Conservation (phyloP, 2,329 filamentous ascomycete species). For the Scedosporium dehoogii region DNA sequence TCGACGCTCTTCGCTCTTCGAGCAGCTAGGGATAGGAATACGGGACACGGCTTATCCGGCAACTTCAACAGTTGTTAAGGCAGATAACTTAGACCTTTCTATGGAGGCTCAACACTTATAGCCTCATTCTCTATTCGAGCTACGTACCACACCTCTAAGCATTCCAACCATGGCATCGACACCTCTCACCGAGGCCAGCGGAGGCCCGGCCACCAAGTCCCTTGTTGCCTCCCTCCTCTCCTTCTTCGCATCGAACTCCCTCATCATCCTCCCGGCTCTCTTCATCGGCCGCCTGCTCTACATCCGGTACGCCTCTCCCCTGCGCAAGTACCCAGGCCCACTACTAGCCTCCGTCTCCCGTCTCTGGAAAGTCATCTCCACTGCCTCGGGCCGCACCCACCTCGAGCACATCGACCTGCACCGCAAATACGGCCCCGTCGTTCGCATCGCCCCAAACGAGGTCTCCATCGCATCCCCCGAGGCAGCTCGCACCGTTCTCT, state of each 20-base stretch:
- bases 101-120: background rate
- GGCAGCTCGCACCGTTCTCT: slow-evolving; percentile 26
- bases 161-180: background rate
- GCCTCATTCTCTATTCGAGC: background rate
- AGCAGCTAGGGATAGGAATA: too few species aligned
- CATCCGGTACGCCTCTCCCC: slow-evolving; percentile 42
- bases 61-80: slow-evolving; percentile 5
- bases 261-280: slow-evolving; percentile 21
- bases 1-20: too few species aligned
- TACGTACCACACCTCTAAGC: background rate
- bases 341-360: slow-evolving; percentile 45
- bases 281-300: slow-evolving; percentile 31
- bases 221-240: background rate
- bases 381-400: slow-evolving; percentile 46
- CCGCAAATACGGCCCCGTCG: slow-evolving; percentile 36
- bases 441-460: slow-evolving; percentile 11
- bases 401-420: slow-evolving; percentile 32
- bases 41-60: background rate
- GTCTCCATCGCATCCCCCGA: slow-evolving; percentile 9
- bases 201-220: background rate
- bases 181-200: background rate
- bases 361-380: slow-evolving; percentile 26
- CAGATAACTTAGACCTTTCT: background rate
- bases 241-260: slow-evolving; percentile 32
- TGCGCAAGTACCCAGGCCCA: slow-evolving; percentile 62